Base-by-base conservation (phyloP, 2,329 filamentous ascomycete species). In the Pseudogymnoascus sp. region DNA sequence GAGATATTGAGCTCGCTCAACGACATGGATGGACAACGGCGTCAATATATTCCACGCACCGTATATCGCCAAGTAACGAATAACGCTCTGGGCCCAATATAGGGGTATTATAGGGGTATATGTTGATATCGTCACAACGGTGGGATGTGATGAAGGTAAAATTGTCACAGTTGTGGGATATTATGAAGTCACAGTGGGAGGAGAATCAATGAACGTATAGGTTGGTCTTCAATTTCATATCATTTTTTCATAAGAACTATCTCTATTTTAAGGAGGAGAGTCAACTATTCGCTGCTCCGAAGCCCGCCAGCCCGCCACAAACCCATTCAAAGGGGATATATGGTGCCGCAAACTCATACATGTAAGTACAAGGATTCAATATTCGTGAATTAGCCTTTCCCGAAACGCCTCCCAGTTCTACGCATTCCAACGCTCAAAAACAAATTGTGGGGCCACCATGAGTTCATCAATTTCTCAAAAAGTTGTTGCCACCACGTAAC, bases 341-440 rank as follows among this genome's bases (percentile, higher is more conserved):
- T 57, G 51, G 51, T 57, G 51, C 23, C 25, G 45, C 51, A 57
- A 36, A 28, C n/a, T 57, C 51, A 57, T 57, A 57, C 51, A 57
- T 16, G 2, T 57, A 57, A 57, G 51, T 57, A 57, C 51, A 57
- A 57, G 51, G 51, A 57, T 57, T 57, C 51, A 57, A 57, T 57
- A 34, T 57, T 57, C 51, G 51, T 34, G 51, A 57, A 57, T 57
- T 57, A 57, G 51, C 51, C 51, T 57, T 57, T 57, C 51, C 51
- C 51, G 51, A 57, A 57, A 57, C 51, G 51, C 51, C 51, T 57
- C 51, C 51, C 51, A 57, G 51, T 34, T 57, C 51, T 57, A 57
- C 51, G 51, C 51, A 57, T 34, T 57, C 51, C 51, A 34, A 34
- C 51, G 51, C 51, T 57, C 28, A 57, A 57, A 57, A 57, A 57